These are phyloP conservation scores for Psilocybe cyanescens DNA, from an alignment of 768 basidiomycete genomes.

Conservation along the genomic window DNA sequence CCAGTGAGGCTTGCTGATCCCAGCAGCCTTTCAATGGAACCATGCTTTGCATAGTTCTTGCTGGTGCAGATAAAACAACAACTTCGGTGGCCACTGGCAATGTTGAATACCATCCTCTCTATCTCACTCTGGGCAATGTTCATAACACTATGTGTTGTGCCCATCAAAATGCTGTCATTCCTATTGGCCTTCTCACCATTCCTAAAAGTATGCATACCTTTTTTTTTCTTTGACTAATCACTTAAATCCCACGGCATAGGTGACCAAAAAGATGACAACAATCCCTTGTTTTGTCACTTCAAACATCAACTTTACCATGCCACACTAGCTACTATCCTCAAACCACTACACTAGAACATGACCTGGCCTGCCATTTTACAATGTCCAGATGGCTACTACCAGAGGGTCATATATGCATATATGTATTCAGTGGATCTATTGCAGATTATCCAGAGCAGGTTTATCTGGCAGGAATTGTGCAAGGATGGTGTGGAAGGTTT, in stretches of 20 bases:
- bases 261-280: neutral
- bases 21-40: neutral
- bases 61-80: conserved; percentile 6
- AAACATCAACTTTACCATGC: conserved; percentile 33
- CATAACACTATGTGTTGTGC: neutral
- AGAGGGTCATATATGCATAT: conserved; percentile 33
- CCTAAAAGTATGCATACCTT: conserved; percentile 20
- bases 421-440: conserved; percentile 39
- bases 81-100: conserved; percentile 7
- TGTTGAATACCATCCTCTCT: conserved; percentile 1
- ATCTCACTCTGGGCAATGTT: neutral
- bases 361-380: conserved; percentile 21
- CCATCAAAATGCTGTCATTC: conserved; percentile 19
- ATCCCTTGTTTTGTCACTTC: conserved; percentile 28
- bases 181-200: conserved; percentile 31
- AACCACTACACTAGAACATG: conserved; percentile 29
- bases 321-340: conserved; percentile 27
- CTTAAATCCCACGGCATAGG: conserved; percentile 13
- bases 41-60: neutral
- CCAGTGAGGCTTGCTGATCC: no score
- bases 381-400: conserved; percentile 34
- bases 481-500: conserved; percentile 35
- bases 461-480: conserved; percentile 33
- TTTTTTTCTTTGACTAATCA: conserved; percentile 1
- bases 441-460: conserved; percentile 44